Conservation (phyloP, 2,329 filamentous ascomycete species). For the Fusarium citri region DNA sequence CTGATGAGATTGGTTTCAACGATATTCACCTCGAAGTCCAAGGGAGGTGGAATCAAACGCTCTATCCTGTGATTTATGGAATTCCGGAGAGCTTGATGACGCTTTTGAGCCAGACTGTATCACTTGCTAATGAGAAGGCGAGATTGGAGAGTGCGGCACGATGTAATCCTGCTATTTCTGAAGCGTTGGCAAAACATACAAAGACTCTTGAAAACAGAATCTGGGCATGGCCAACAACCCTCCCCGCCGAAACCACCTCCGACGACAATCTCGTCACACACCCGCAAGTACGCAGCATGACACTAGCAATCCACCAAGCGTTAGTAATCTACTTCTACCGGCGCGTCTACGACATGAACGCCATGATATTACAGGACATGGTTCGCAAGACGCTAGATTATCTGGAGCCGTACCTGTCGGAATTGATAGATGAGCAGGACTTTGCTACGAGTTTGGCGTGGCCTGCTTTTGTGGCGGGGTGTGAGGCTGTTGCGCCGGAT, state of each 20-base stretch:
- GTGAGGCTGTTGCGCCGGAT: slow-evolving; percentile 53
- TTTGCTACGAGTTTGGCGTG: slow-evolving; percentile 55
- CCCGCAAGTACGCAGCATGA: slow-evolving; percentile 38
- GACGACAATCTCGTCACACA: slow-evolving; percentile 36
- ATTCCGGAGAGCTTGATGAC: slow-evolving; percentile 57
- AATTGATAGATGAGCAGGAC: slow-evolving; percentile 50
- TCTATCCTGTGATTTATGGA: slow-evolving; percentile 59
- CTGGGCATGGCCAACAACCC: slow-evolving; percentile 45
- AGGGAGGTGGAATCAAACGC: slow-evolving; percentile 53
- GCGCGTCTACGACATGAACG: slow-evolving; percentile 52
- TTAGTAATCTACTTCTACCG: slow-evolving; percentile 60
- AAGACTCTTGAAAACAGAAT: slow-evolving; percentile 50
- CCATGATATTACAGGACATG: slow-evolving; percentile 54
- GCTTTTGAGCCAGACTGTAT: slow-evolving; percentile 56
- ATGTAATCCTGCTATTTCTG: slow-evolving; percentile 41
- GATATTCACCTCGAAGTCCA: slow-evolving; percentile 58
- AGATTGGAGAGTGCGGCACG: slow-evolving; percentile 41
- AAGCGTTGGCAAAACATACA: slow-evolving; percentile 45
- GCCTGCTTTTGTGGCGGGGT: slow-evolving; percentile 58
- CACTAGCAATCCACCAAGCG: slow-evolving; percentile 55
- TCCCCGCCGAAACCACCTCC: neutral
- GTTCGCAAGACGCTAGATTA: slow-evolving; percentile 53
- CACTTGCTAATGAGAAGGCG: slow-evolving; percentile 57
- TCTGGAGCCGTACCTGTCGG: slow-evolving; percentile 50
- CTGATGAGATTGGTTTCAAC: slow-evolving; percentile 55